phyloP scores from a whole-genome alignment of 139 green algal species.

The Pleodorina starrii region DNA sequence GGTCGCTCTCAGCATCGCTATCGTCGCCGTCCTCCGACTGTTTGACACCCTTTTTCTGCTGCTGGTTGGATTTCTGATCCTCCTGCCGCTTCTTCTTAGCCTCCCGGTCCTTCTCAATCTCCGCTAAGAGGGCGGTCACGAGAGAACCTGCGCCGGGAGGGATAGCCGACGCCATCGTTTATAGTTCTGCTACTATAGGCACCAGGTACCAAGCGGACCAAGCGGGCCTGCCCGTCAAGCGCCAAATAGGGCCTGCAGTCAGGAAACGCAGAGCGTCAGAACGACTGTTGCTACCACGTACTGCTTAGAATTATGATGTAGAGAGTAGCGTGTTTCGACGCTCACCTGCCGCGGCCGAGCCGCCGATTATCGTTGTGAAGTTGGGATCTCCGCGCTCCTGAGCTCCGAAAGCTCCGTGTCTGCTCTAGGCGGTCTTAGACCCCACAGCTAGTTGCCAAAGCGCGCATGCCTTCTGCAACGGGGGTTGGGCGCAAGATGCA shows the following conservation, averaged over 20 bases:
- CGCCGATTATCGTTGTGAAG: background rate
- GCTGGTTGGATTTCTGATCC: background rate
- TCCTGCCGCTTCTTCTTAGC: constrained; percentile 22
- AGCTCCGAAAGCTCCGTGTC: background rate
- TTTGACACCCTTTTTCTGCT: background rate
- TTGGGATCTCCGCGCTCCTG: constrained; percentile 8
- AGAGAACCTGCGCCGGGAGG: constrained; percentile 26
- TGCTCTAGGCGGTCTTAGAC: background rate
- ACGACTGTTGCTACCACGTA: background rate
- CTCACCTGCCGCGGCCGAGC: background rate
- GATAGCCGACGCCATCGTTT: constrained; percentile 44
- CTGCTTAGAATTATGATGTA: background rate
- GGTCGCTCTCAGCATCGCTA: background rate
- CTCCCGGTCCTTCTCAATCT: constrained; percentile 46
- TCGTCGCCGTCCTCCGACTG: constrained; percentile 12
- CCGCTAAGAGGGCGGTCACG: constrained; percentile 39
- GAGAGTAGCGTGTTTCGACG: background rate
- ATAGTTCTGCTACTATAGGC: background rate
- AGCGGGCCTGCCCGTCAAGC: background rate
- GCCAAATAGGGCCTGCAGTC: constrained; percentile 14
- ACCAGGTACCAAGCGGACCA: background rate
- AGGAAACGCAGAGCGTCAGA: background rate
- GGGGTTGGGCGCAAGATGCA: constrained; percentile 9
- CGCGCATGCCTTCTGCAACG: constrained; percentile 4
- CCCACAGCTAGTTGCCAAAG: constrained; percentile 1